A percentile compares a stretch with the other conserved stretches of the same genome.
phyloP scores from a whole-genome alignment of 192 early-diverging fungal species.

The Jimgerdemannia flammicorona region DNA sequence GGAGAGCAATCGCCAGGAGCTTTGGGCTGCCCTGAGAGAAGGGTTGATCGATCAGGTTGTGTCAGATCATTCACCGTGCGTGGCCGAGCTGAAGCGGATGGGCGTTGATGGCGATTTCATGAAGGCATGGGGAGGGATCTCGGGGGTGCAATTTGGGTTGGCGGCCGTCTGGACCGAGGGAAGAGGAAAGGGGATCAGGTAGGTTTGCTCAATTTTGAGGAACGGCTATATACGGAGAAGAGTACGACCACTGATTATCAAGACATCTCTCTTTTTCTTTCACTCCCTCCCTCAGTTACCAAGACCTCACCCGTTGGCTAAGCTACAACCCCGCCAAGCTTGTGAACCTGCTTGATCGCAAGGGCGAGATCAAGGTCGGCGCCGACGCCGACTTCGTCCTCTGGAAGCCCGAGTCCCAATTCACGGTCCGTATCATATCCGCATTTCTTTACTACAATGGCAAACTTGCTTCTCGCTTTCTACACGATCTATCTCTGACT shows the following conservation, averaged over 20 bases:
- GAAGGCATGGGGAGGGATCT: conserved; percentile 81
- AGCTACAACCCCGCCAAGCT: conserved; percentile 63
- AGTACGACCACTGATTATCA: no score
- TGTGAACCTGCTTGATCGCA: conserved; percentile 53
- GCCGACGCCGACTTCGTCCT: conserved; percentile 77
- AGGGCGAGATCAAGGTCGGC: conserved; percentile 68
- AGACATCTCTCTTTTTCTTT: neutral
- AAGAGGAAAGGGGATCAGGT: conserved; percentile 51
- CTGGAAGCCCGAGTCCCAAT: conserved; percentile 67
- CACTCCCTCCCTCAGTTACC: conserved; percentile 23
- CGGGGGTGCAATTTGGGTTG: conserved; percentile 76
- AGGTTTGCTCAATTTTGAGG: neutral
- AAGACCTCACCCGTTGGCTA: conserved; percentile 59
- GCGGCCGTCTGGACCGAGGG: conserved; percentile 77
- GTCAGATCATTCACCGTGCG: conserved; percentile 81
- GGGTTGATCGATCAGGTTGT: conserved; percentile 81
- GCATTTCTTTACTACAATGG: neutral
- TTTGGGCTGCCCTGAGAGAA: conserved; percentile 74
- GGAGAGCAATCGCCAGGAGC: conserved; percentile 56
- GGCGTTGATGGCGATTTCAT: conserved; percentile 69
- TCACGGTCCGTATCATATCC: conserved; percentile 16
- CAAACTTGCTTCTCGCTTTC: neutral
- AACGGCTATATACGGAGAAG: no score
- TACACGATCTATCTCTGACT: neutral
- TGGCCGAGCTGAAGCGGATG: conserved; percentile 67